phyloP scores from a whole-genome alignment of 192 early-diverging fungal species.

The Podila clonocystis region DNA sequence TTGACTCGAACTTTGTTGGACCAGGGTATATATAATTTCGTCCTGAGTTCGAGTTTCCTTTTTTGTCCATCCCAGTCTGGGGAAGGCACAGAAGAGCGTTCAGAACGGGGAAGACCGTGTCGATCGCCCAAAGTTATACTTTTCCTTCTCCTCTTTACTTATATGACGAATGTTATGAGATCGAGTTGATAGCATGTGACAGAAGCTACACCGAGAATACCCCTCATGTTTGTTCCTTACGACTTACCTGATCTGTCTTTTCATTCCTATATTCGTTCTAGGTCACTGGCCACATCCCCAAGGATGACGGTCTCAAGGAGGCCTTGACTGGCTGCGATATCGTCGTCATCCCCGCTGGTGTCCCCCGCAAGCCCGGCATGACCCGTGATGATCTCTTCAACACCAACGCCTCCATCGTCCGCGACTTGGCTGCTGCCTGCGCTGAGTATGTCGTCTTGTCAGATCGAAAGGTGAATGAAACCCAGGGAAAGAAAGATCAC shows the following conservation, averaged over 20 bases:
- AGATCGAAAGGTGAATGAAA: no score
- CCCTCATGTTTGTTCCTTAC: neutral
- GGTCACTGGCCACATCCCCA: slow-evolving; percentile 48
- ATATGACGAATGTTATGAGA: neutral
- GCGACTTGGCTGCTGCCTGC: slow-evolving; percentile 76
- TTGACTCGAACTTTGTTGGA: neutral
- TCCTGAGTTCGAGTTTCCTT: slow-evolving; percentile 1
- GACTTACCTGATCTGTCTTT: neutral
- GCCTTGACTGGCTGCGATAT: slow-evolving; percentile 53
- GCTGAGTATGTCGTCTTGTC: slow-evolving; percentile 63
- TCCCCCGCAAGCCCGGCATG: slow-evolving; percentile 97
- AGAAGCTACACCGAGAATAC: neutral
- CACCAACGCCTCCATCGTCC: slow-evolving; percentile 93
- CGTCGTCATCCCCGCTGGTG: slow-evolving; percentile 93
- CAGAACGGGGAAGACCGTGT: slow-evolving; percentile 1
- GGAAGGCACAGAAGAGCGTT: slow-evolving; percentile 67
- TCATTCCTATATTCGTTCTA: neutral
- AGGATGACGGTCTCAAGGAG: slow-evolving; percentile 49
- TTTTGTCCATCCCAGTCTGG: slow-evolving; percentile 52
- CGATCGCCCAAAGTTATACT: no score
- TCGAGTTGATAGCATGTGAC: no score
- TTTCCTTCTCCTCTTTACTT: neutral
- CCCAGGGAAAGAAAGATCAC: no score
- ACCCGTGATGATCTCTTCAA: slow-evolving; percentile 97
- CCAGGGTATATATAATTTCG: slow-evolving; percentile 1